Conservation (phyloP, 495 filamentous ascomycete genomes). For the Cryomyces minteri region DNA sequence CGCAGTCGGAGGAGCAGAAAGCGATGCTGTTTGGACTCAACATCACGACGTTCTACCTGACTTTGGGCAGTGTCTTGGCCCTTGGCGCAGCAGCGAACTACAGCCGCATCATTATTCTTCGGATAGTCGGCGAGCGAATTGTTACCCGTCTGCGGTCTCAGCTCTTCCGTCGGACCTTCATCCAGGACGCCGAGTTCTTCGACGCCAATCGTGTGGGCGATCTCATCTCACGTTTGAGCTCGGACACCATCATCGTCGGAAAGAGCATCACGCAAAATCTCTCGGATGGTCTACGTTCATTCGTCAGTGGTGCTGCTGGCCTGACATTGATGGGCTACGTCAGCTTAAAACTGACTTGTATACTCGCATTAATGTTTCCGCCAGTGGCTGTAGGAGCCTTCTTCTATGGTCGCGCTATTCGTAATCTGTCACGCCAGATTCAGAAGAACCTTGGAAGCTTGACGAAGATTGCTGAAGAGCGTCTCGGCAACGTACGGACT, state of each 20-base stretch:
- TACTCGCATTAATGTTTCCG: constrained; percentile 72
- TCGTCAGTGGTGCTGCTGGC: constrained; percentile 77
- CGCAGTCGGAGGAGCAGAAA: constrained; percentile 30
- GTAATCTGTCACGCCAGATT: constrained; percentile 74
- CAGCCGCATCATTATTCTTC: constrained; percentile 76
- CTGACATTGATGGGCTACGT: constrained; percentile 85
- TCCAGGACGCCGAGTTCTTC: constrained; percentile 97
- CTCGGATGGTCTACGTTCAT: constrained; percentile 75
- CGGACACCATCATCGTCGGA: constrained; percentile 90
- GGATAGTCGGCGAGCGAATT: constrained; percentile 91
- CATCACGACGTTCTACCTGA: constrained; percentile 59
- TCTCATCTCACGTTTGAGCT: constrained; percentile 83
- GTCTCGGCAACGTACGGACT: constrained; percentile 86
- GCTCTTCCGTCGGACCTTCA: constrained; percentile 75
- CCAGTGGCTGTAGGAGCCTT: constrained; percentile 84
- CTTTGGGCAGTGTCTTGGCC: constrained; percentile 43
- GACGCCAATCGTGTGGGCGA: constrained; percentile 95
- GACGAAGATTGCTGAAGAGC: constrained; percentile 92
- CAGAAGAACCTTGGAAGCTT: constrained; percentile 82
- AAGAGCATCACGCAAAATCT: constrained; percentile 98
- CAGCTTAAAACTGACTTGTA: constrained; percentile 73
- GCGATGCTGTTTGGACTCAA: constrained; percentile 54
- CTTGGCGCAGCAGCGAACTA: constrained; percentile 78
- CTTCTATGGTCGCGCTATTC: constrained; percentile 71
- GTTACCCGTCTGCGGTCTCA: constrained; percentile 76